Conservation (phyloP, 169 alveolate species). For the Plasmodium falciparum region DNA sequence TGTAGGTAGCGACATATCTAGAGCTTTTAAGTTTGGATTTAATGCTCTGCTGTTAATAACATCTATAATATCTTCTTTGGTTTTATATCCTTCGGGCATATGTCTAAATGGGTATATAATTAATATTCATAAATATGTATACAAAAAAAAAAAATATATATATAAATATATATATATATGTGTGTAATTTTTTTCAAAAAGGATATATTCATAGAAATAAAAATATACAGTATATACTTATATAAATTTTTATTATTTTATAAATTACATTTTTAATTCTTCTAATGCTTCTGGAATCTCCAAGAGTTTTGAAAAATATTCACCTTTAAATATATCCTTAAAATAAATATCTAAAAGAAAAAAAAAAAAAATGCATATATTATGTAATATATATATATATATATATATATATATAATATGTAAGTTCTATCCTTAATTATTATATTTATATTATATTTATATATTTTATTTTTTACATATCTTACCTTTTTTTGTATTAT, state of each 20-base stretch:
- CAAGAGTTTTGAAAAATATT: conserved; percentile 39
- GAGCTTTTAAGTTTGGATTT: conserved; percentile 31
- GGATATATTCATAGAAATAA: background rate
- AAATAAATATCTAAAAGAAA: conserved; percentile 37
- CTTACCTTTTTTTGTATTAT: conserved; percentile 42
- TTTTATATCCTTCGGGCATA: conserved; percentile 72
- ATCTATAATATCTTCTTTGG: conserved; percentile 50
- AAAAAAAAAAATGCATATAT: conserved; percentile 1
- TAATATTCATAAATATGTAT: background rate
- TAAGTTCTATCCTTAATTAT: no score
- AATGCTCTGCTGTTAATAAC: conserved; percentile 51
- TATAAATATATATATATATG: background rate
- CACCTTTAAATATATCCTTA: conserved; percentile 58
- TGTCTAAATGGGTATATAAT: conserved; percentile 25
- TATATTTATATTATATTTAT: background rate
- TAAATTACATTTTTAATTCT: conserved; percentile 55
- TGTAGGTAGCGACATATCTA: conserved; percentile 52
- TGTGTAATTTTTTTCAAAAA: background rate
- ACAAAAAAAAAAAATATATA: background rate
- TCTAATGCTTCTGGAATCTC: conserved; percentile 72
- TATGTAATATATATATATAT: background rate
- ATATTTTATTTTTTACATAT: conserved; percentile 4
- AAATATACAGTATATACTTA: background rate
- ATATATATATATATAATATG: no score
- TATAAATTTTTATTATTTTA: conserved; percentile 4